phyloP scores from a whole-genome alignment of 2,329 filamentous ascomycete species.

The Beauveria scarabaeidicola region DNA sequence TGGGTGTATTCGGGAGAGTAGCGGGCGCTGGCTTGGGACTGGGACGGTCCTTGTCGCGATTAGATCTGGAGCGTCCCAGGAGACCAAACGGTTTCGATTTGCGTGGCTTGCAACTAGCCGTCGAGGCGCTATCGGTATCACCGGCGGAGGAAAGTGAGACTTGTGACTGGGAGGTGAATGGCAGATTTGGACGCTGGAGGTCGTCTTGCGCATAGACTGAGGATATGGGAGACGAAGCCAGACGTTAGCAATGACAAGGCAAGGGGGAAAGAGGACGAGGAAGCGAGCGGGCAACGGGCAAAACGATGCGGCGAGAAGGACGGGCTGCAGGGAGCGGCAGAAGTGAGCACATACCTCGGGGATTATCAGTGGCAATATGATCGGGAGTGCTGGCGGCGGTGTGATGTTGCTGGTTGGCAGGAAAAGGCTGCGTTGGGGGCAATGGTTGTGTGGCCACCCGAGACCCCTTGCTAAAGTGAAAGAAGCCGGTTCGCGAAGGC shows the following conservation, averaged over 20 bases:
- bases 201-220: constrained; percentile 18
- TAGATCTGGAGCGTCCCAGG: constrained; percentile 43
- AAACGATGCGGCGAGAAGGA: background rate
- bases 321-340: background rate
- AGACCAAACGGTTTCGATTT: constrained; percentile 49
- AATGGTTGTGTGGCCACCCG: constrained; percentile 29
- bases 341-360: constrained; percentile 24
- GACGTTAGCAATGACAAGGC: background rate
- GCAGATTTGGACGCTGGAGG: constrained; percentile 17
- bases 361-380: constrained; percentile 5
- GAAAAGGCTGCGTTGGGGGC: constrained; percentile 13
- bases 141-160: constrained; percentile 41
- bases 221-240: constrained; percentile 21
- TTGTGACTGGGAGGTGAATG: constrained; percentile 42
- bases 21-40: constrained; percentile 29
- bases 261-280: background rate
- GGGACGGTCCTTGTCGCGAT: constrained; percentile 40
- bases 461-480: constrained; percentile 40
- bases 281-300: background rate
- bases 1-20: constrained; percentile 16
- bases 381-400: constrained; percentile 1
- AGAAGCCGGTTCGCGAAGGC: constrained; percentile 41
- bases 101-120: constrained; percentile 34
- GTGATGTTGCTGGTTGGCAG: constrained; percentile 13
- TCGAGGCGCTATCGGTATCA: constrained; percentile 34